Conservation (phyloP, 192 early-diverging fungal genomes). For the Haplosporangium gracile region DNA sequence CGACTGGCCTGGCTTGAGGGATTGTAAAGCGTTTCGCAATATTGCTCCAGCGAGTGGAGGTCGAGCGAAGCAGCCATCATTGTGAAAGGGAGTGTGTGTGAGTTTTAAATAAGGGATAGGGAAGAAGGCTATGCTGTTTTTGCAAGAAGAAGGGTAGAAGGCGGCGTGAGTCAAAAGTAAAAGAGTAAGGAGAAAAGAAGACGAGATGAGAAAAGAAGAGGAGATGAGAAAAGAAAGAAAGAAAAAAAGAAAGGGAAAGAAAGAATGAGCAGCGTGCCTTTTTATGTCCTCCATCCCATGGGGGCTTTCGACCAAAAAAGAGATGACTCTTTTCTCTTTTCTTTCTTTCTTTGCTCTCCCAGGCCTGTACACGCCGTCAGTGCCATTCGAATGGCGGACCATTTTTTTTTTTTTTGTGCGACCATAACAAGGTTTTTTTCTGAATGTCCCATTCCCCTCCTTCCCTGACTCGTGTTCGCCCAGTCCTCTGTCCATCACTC, state of each 20-base stretch:
- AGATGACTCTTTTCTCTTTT: neutral
- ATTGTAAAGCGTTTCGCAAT: constrained; percentile 77
- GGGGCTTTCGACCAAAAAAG: neutral
- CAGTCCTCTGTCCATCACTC: too few relatives aligned
- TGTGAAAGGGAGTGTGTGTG: neutral
- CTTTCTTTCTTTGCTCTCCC: neutral
- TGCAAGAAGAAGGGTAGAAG: neutral
- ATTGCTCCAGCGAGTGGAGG: constrained; percentile 58
- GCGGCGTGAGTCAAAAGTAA: neutral
- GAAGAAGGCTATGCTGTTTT: neutral
- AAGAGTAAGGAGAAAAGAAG: neutral
- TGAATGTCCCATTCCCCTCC: too few relatives aligned
- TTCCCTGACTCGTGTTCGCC: too few relatives aligned
- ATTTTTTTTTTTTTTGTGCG: constrained; percentile 19
- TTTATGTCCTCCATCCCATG: neutral
- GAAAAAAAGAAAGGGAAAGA: constrained; percentile 4
- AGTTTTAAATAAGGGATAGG: neutral
- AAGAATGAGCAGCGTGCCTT: neutral
- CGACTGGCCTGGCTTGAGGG: constrained; percentile 70
- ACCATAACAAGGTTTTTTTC: constrained; percentile 20
- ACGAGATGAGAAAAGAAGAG: neutral
- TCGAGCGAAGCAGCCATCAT: constrained; percentile 55
- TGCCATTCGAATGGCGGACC: too few relatives aligned
- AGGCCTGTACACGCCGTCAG: too few relatives aligned
- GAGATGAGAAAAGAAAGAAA: too few relatives aligned